Evolutionary conservation across 495 filamentous ascomycete genomes (phyloP).

Genomic region (Annulohypoxylon maeteangense): DNA sequence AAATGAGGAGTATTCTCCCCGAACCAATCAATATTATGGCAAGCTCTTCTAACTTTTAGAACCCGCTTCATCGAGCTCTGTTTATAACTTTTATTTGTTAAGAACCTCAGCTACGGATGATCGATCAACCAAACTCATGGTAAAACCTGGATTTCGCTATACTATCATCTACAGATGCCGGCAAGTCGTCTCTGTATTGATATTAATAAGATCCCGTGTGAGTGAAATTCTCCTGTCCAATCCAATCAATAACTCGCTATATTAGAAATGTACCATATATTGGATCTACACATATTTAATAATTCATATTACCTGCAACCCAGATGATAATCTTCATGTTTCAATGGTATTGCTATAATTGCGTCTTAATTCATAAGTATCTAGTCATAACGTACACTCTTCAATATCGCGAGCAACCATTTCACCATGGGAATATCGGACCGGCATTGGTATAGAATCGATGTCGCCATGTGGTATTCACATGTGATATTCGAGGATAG

Average conservation of each 20-base stretch:
- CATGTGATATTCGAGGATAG: constrained; percentile 9
- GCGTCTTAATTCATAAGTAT: not conserved
- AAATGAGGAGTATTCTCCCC: not conserved
- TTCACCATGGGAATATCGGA: constrained; percentile 13
- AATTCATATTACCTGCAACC: not conserved
- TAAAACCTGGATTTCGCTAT: not conserved
- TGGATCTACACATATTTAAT: constrained; percentile 17
- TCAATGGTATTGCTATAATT: not conserved
- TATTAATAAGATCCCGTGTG: constrained; percentile 10
- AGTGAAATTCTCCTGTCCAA: not conserved
- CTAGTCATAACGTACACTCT: not conserved
- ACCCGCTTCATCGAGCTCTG: not conserved
- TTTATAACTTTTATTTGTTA: not conserved
- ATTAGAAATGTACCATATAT: constrained; percentile 24
- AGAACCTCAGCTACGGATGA: constrained; percentile 12
- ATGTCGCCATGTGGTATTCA: constrained; percentile 20
- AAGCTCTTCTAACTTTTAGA: not conserved
- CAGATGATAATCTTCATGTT: not conserved
- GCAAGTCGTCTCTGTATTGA: constrained; percentile 6
- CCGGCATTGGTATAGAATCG: constrained; percentile 18
- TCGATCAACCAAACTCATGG: not conserved
- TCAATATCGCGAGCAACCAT: no score
- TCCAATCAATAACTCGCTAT: not conserved
- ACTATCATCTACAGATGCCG: constrained; percentile 13
- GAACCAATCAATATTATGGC: constrained; percentile 7